Base-by-base conservation (phyloP, 192 early-diverging fungal species). In the Thoreauomyces humboldtii region DNA sequence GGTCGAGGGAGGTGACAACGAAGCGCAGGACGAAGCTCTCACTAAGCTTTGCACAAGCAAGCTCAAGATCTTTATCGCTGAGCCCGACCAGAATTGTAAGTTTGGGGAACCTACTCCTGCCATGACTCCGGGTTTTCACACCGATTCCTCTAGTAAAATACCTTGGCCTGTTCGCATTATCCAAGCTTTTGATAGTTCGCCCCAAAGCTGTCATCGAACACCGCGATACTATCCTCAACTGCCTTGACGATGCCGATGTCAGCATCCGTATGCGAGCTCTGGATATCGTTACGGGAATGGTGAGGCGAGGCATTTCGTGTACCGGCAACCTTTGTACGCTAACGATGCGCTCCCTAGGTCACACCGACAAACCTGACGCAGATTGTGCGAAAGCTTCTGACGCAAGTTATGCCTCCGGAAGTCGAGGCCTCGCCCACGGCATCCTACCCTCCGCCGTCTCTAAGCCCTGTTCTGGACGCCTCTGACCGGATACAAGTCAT, bases 11-110 rank as follows among this genome's bases (percentile, higher is more conserved):
- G 71, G 76, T 0, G 77, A 73, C 41, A 75, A 77, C 37, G 77
- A 65, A 35, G 74, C 29, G 69, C 81, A 56, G 67, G 82, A 46
- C 7, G 38, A 74, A 7, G 77, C 78, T 5, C 77, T 98, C 50
- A 89, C 91, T 5, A 80, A 82, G 32, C 85, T 92, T n/a, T 96
- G 93, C 56, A 86, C 90, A 9, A 78, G 67, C 11, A 96, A 95
- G 62, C 73, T 98, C 4, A 81, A 85, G 36, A 74, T 83, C 19
- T 94, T 96, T 62, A 75, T 95, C 61, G 87, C 91, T 46, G 88
- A 92, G 48, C 69, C 80, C 2, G 96, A 98, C 76, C 96, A 95
- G 71, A 98, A 98, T 69, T 72, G 90, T 89, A 80, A 76, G 86
- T 77, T 41, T 41, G n/a, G 38, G n/a, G n/a, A n/a, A n/a, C n/a